Evolutionary conservation across 257 asterid genomes (phyloP), one percentile per base, ranked within the genome.

Genomic region (Plantago ovata): DNA sequence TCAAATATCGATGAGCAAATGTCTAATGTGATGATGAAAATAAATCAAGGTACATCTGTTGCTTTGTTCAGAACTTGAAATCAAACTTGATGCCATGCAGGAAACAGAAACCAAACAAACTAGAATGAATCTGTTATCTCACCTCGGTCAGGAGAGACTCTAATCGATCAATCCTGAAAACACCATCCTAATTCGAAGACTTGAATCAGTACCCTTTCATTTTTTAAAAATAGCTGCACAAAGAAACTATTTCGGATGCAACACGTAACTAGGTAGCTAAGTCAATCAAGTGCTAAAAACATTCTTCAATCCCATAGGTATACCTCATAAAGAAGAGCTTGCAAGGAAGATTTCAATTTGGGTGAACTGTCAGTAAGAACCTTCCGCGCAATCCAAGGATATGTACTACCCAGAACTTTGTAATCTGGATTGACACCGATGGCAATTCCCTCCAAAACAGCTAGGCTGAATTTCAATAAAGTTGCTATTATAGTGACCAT

Each of bases 371-470:
- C 96, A 59, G 88, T 88, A 33, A 92, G 89, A 54, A 92, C 96
- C 73, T 92, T 92, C 66, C 86, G 80, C 42, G 98, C 98, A 62
- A 92, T 92, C 96, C 96, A 92, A 63, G 98, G 98, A 67, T 92
- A 92, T 14, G 98, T 88, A 72, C 87, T 92, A 64, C 98, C 96
- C 79, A 92, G 72, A 72, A 92, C 98, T 79, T 92, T 92, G 81
- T 92, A 92, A 66, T 75, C 66, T 50, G 93, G 95, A 52, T 92
- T 75, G 55, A 62, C 72, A 80, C 83, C 72, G 61, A 92, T 73
- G 54, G 96, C 98, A 64, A 92, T 88, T 46, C 98, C 96, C 75
- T 92, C 98, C 78, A 88, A 72, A 69, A 92, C 96, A 52, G 98
- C 98, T 14, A 92, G 88, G 76, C 98, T 92, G 81, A 49, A 70